Conservation (phyloP, 768 basidiomycete species). For the Austroboletus eburneus region DNA sequence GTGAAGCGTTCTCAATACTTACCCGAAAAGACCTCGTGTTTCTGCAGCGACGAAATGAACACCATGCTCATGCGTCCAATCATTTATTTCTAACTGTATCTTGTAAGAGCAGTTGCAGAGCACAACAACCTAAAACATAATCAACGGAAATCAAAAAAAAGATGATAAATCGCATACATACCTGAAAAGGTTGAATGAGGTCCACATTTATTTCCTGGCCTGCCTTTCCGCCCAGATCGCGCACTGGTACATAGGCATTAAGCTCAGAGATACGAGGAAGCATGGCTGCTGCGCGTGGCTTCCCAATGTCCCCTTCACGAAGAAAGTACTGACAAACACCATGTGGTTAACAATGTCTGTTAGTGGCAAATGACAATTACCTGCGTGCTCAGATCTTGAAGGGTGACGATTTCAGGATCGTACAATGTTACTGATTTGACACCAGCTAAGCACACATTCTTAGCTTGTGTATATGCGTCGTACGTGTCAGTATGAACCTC, state of each 20-base stretch:
- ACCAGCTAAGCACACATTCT: slow-evolving; percentile 92
- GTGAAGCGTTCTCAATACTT: too few relatives aligned
- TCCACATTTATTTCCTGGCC: slow-evolving; percentile 80
- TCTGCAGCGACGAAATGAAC: slow-evolving; percentile 91
- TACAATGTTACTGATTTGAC: slow-evolving; percentile 96
- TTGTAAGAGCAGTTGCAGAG: slow-evolving; percentile 71
- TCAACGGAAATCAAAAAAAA: slow-evolving; percentile 7
- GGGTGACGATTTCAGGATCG: slow-evolving; percentile 82
- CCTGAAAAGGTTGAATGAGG: slow-evolving; percentile 85
- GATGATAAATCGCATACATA: slow-evolving; percentile 30
- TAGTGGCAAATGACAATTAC: slow-evolving; percentile 40
- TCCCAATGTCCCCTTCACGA: slow-evolving; percentile 80
- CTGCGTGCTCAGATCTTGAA: slow-evolving; percentile 93
- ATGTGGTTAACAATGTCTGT: slow-evolving; percentile 6
- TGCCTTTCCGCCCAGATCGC: slow-evolving; percentile 70
- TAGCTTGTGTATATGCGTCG: slow-evolving; percentile 46
- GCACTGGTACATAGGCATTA: slow-evolving; percentile 94
- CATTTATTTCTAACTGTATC: slow-evolving; percentile 92
- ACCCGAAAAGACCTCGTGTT: slow-evolving; percentile 94
- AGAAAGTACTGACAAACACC: slow-evolving; percentile 76
- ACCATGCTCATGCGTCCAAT: slow-evolving; percentile 87
- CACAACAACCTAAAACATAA: slow-evolving; percentile 68
- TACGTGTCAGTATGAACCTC: slow-evolving; percentile 7
- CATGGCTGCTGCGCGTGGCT: slow-evolving; percentile 81
- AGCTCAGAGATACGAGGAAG: slow-evolving; percentile 88